Evolutionary conservation across 305 asterid species (phyloP).

Genomic region (Petunia hybrid): DNA sequence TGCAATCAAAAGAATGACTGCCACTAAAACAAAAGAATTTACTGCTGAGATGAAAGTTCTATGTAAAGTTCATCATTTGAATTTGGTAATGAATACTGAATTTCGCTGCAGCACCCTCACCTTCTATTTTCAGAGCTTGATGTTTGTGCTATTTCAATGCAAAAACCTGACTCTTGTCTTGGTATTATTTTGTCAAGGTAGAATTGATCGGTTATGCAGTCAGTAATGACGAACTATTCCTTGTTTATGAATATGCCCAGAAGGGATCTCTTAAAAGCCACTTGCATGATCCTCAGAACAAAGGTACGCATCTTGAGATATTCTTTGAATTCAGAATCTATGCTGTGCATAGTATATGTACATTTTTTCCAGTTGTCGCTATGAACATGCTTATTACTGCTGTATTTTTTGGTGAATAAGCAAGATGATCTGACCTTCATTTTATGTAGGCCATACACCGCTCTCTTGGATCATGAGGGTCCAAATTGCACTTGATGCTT

Average conservation of each 20-base stretch:
- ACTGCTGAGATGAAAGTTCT: conserved; percentile 94
- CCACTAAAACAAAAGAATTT: conserved; percentile 88
- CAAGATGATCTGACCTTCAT: conserved; percentile 33
- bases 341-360: background rate
- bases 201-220: conserved; percentile 96
- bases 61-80: conserved; percentile 96
- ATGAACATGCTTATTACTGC: background rate
- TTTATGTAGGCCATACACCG: conserved; percentile 75
- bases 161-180: conserved; percentile 37
- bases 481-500: conserved; percentile 95
- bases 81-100: conserved; percentile 69
- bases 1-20: conserved; percentile 87
- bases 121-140: conserved; percentile 11
- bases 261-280: conserved; percentile 89
- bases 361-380: background rate
- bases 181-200: conserved; percentile 67
- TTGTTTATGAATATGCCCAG: conserved; percentile 87
- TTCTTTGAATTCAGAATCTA: background rate
- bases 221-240: conserved; percentile 82
- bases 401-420: conserved; percentile 7
- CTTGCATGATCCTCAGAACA: conserved; percentile 89
- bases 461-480: conserved; percentile 93
- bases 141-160: background rate
- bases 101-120: background rate
- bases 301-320: conserved; percentile 53